Percentiles rank a stretch among this genome's conserved stretches.
These are phyloP conservation scores for Stagonosporopsis tanaceti DNA, from an alignment of 2,329 filamentous ascomycete genomes.

Conservation along the genomic window DNA sequence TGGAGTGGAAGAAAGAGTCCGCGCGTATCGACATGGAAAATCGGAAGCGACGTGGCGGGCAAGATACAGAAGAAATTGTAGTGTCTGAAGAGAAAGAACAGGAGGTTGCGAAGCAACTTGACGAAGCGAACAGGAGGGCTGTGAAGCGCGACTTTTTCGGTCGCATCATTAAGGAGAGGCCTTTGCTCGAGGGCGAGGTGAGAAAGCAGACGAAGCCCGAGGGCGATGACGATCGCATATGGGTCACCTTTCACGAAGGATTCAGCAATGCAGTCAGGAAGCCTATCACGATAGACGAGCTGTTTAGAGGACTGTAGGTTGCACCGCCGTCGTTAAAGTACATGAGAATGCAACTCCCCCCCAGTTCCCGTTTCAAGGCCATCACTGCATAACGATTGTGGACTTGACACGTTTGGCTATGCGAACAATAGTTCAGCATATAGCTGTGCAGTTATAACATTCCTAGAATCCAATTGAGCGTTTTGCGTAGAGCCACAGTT, in stretches of 20 bases:
- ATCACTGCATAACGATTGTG: too few species aligned
- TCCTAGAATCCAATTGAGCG: neutral
- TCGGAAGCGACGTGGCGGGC: conserved; percentile 62
- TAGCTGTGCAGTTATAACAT: too few species aligned
- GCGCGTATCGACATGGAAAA: conserved; percentile 70
- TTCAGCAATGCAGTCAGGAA: conserved; percentile 92
- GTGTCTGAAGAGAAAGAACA: conserved; percentile 26
- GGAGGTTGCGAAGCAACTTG: conserved; percentile 32
- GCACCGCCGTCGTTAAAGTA: neutral
- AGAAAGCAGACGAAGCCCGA: conserved; percentile 50
- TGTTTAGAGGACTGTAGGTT: conserved; percentile 70
- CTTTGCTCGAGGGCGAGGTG: conserved; percentile 51
- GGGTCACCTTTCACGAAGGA: conserved; percentile 90
- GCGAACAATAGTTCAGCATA: neutral
- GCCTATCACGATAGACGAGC: conserved; percentile 80
- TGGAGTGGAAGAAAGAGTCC: conserved; percentile 81
- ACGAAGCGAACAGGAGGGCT: conserved; percentile 39
- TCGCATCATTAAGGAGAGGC: conserved; percentile 65
- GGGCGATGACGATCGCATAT: conserved; percentile 69
- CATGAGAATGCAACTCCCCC: neutral
- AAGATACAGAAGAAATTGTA: conserved; percentile 28
- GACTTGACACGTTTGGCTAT: neutral
- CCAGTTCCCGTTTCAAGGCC: neutral
- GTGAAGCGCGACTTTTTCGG: conserved; percentile 89
- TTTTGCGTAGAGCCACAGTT: neutral